Evolutionary conservation across 768 basidiomycete genomes (phyloP).

Genomic region (Podaxis carcinomalis): DNA sequence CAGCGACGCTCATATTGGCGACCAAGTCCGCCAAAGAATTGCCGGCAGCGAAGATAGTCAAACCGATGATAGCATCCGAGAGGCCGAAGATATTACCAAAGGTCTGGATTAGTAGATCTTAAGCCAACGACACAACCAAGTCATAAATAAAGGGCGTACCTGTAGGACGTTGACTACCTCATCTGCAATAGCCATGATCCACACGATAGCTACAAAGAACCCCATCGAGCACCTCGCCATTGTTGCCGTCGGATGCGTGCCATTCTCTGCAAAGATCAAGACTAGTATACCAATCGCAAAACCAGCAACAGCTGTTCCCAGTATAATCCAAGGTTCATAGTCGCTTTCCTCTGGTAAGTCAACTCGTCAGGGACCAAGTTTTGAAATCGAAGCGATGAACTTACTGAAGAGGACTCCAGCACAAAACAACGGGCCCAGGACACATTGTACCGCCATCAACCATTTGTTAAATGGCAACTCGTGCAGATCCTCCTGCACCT

Average conservation of each 20-base stretch:
- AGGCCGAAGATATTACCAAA: constrained; percentile 93
- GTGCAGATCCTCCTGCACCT: constrained; percentile 64
- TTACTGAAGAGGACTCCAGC: constrained; percentile 72
- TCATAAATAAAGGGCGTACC: constrained; percentile 37
- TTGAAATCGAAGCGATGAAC: constrained; percentile 21
- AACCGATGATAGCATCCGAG: constrained; percentile 94
- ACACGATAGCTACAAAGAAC: constrained; percentile 86
- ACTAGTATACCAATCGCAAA: constrained; percentile 50
- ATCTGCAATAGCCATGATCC: constrained; percentile 98
- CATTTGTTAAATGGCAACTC: constrained; percentile 71
- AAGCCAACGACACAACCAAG: background rate
- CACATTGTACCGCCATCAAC: constrained; percentile 82
- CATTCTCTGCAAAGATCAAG: constrained; percentile 53
- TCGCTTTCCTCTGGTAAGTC: constrained; percentile 36
- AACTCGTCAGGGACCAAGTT: background rate
- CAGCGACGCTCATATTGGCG: constrained; percentile 94
- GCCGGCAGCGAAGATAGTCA: constrained; percentile 95
- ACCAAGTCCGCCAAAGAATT: constrained; percentile 97
- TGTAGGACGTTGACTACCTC: constrained; percentile 90
- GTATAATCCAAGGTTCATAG: constrained; percentile 45
- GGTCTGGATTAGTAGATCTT: constrained; percentile 45
- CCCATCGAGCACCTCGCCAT: constrained; percentile 85
- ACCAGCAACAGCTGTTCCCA: constrained; percentile 55
- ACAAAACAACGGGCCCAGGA: constrained; percentile 77
- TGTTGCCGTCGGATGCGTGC: constrained; percentile 50